Evolutionary conservation across 169 alveolate genomes (phyloP), one percentile per base, ranked within the genome.

Genomic region (Plasmodium knowlesi): DNA sequence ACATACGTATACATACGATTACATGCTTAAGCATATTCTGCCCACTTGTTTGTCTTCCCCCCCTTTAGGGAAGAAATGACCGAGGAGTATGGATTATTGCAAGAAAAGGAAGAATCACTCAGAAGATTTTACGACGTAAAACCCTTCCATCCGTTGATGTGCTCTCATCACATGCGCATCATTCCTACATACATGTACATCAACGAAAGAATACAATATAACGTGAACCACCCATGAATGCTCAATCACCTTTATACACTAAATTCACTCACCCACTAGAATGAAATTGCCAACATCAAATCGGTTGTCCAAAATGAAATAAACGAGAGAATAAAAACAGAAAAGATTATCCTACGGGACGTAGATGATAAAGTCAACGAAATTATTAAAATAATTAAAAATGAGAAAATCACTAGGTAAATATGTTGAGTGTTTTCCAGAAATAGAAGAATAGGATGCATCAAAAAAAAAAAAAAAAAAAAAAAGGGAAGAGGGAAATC

Each of bases 301-400:
- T 86, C 86, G 25, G 41, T 70, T 1, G 85, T 86, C 9, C 93
- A 86, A 76, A 76, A 76, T 54, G 93, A 86, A 86, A 86, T 86
- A 34, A 86, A 57, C 70, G 93, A 86, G 43, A 86, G 93, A 39
- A 76, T 86, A 9, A 86, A 86, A 86, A 86, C 93, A 34, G 93
- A 86, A 86, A 86, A 76, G 30, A 78, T 50, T 53, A 86, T 86
- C 25, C 67, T 86, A 78, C 54, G 82, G 53, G 93, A 86, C 46
- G 93, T 86, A 22, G 93, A 86, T 86, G 93, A 86, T 9, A 86
- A 86, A 74, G 81, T 86, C 30, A 86, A 76, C 81, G 93, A 86
- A 86, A 86, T 86, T 46, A 70, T 86, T 19, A 86, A 86, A 86
- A 86, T 86, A 28, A 86, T 86, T 53, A 86, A 78, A 76, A 76